Conservation (phyloP, 1,284 basidiomycete genomes). For the Fistulinella cinereoalba region DNA sequence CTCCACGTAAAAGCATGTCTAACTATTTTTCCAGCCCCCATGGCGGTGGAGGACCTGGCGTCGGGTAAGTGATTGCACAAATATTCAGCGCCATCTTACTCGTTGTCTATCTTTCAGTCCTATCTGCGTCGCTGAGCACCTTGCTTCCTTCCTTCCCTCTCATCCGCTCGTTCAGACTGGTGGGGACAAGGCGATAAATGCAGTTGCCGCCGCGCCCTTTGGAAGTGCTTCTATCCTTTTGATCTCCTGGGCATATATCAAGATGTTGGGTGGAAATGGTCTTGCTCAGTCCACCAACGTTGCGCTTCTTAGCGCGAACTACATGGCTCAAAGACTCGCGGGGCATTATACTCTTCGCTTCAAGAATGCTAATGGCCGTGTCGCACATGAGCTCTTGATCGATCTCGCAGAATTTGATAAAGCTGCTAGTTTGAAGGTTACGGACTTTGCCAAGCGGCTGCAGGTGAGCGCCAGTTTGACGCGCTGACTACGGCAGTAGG, state of each 20-base stretch:
- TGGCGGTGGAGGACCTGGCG: conserved; percentile 95
- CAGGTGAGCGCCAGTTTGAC: conserved; percentile 51
- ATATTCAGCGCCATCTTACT: conserved; percentile 1
- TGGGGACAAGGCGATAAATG: conserved; percentile 74
- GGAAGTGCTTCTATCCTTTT: conserved; percentile 94
- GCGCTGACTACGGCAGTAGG: neutral
- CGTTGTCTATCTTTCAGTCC: conserved; percentile 51
- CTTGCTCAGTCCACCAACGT: conserved; percentile 83
- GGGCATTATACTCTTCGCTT: conserved; percentile 88
- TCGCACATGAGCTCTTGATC: conserved; percentile 94
- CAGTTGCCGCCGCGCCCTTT: conserved; percentile 89
- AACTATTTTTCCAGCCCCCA: conserved; percentile 64
- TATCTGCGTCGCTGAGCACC: conserved; percentile 91
- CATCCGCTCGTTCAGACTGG: conserved; percentile 78
- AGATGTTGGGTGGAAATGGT: conserved; percentile 94
- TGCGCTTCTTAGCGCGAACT: conserved; percentile 93
- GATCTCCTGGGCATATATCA: conserved; percentile 98
- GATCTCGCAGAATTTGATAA: conserved; percentile 96
- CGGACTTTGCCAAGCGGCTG: conserved; percentile 93
- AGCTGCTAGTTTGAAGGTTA: conserved; percentile 83
- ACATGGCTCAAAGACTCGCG: conserved; percentile 87
- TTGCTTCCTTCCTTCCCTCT: conserved; percentile 93
- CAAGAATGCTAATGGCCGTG: conserved; percentile 86
- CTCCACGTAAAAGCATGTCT: conserved; percentile 5
- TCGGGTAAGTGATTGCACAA: conserved; percentile 53